Evolutionary conservation across 352 stramenopile species (phyloP).

Genomic region (Globisporangium okanoganense): DNA sequence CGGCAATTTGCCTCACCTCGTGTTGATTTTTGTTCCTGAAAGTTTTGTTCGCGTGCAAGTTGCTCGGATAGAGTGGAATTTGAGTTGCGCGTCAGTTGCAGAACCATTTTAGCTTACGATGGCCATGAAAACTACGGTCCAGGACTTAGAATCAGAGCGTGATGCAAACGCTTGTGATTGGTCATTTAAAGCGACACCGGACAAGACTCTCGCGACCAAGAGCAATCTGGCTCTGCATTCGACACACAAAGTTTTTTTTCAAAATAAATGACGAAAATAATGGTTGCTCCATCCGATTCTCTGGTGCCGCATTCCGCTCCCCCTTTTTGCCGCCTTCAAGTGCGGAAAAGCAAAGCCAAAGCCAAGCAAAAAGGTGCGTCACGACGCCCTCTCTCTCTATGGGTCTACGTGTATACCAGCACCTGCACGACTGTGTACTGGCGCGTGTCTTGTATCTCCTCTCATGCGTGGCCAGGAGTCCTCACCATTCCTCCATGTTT

Average conservation of each 20-base stretch:
- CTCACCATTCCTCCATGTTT: not conserved
- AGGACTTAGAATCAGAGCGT: not conserved
- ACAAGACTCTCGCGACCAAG: not conserved
- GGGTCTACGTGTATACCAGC: not conserved
- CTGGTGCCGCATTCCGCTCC: slow-evolving; percentile 2
- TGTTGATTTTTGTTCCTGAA: not conserved
- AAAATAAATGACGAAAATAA: not conserved
- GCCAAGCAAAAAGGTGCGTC: not conserved
- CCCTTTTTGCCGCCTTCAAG: slow-evolving; percentile 7
- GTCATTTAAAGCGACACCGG: not conserved
- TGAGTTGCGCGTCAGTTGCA: not conserved
- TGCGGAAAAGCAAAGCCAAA: slow-evolving; percentile 1
- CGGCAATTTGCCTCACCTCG: not conserved
- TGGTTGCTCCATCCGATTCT: not conserved
- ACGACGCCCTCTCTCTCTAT: not conserved
- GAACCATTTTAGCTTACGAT: not conserved
- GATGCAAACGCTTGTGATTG: not conserved
- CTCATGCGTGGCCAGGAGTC: not conserved
- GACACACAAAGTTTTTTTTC: not conserved
- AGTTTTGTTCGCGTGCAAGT: not conserved
- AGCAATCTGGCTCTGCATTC: no score
- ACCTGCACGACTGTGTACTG: not conserved
- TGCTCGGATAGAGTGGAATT: not conserved
- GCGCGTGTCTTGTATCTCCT: not conserved
- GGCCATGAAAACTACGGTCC: not conserved